These are phyloP conservation scores for Globisporangium viniferum DNA, from an alignment of 352 stramenopile species.

Conservation along the genomic window DNA sequence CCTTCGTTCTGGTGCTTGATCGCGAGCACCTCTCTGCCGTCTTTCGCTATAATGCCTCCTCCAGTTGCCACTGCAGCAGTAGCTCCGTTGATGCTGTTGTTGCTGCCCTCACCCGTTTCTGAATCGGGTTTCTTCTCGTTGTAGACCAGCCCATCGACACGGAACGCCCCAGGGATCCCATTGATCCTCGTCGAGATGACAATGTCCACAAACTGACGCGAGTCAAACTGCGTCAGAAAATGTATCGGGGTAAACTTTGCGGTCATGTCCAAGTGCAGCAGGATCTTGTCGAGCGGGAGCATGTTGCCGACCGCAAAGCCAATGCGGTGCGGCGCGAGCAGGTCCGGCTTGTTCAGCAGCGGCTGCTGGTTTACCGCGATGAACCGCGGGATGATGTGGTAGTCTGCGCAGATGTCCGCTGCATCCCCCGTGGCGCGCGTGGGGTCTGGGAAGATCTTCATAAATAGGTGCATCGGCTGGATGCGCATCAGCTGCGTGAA, in stretches of 20 bases:
- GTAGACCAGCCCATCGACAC: constrained; percentile 52
- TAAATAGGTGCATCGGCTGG: constrained; percentile 66
- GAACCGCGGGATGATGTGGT: constrained; percentile 82
- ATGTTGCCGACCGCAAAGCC: constrained; percentile 71
- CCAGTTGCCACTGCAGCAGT: not conserved
- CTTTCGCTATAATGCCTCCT: constrained; percentile 30
- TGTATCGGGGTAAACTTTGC: constrained; percentile 41
- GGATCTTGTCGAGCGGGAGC: constrained; percentile 56
- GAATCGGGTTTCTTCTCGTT: constrained; percentile 13
- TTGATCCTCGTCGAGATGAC: constrained; percentile 78
- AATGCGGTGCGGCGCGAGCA: constrained; percentile 71
- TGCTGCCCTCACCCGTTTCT: not conserved
- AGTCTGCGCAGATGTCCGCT: constrained; percentile 66
- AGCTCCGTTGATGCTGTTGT: not conserved
- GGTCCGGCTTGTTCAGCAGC: constrained; percentile 57
- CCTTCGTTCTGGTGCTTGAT: constrained; percentile 53
- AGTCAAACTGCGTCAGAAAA: constrained; percentile 51
- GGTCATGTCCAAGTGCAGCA: constrained; percentile 63
- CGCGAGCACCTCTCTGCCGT: constrained; percentile 21
- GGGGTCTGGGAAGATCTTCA: constrained; percentile 55
- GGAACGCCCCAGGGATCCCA: constrained; percentile 52
- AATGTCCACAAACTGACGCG: constrained; percentile 55
- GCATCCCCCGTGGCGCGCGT: constrained; percentile 47
- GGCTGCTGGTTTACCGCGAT: constrained; percentile 63
- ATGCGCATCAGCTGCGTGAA: constrained; percentile 78